Percentiles rank a stretch among this genome's conserved stretches.
These are phyloP conservation scores for Penicillium glabrum DNA, from an alignment of 2,329 filamentous ascomycete species.

Conservation along the genomic window DNA sequence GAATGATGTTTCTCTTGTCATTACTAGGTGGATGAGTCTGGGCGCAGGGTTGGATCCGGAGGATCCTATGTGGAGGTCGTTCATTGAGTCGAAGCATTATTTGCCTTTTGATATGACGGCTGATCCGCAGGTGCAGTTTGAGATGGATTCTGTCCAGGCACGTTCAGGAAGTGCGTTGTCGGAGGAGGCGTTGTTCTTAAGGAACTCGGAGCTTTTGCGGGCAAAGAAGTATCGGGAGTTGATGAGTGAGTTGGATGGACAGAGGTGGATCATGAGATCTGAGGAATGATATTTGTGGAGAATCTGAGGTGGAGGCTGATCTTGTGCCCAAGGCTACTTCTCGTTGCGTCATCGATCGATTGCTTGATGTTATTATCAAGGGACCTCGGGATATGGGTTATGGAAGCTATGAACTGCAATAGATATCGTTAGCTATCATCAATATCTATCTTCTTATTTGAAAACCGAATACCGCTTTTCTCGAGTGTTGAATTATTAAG, in stretches of 20 bases:
- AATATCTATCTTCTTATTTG: no score
- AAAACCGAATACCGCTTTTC: no score
- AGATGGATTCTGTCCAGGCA: background rate
- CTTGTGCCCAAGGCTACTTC: background rate
- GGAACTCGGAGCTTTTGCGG: background rate
- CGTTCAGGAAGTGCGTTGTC: background rate
- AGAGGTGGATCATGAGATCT: background rate
- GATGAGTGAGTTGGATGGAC: background rate
- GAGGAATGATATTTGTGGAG: no score
- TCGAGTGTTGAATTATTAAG: no score
- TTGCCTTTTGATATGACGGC: no score
- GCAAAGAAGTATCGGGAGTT: background rate
- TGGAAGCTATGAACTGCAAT: no score
- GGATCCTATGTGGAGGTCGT: background rate
- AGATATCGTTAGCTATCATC: no score
- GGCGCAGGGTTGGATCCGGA: background rate
- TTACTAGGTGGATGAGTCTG: background rate
- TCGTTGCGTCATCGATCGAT: background rate
- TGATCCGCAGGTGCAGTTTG: background rate
- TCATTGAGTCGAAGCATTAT: background rate
- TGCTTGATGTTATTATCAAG: no score
- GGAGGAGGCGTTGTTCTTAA: background rate
- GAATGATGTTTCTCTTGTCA: background rate
- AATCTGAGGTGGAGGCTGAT: background rate
- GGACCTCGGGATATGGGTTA: no score